phyloP scores from a whole-genome alignment of 306 rosid genomes.

The Comarum palustre region DNA sequence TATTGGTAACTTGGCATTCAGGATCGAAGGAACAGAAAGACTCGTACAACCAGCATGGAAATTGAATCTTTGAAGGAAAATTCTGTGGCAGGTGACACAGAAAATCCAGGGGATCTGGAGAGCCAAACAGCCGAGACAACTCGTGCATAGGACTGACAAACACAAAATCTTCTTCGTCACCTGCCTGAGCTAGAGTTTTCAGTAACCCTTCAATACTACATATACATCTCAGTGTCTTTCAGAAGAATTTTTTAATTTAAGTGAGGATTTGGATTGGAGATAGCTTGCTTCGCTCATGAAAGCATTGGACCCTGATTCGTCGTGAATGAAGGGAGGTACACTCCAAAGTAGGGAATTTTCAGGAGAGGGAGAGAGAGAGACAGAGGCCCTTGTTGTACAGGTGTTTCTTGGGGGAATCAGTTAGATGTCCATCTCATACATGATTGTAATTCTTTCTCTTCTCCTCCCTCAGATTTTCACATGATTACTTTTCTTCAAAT shows the following conservation, averaged over 20 bases:
- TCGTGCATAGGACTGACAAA: conserved; percentile 51
- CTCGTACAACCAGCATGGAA: conserved; percentile 65
- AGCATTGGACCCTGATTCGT: conserved; percentile 21
- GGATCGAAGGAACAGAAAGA: conserved; percentile 87
- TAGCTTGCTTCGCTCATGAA: conserved; percentile 34
- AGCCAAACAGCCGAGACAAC: conserved; percentile 42
- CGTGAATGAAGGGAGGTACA: conserved; percentile 27
- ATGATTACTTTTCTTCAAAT: conserved; percentile 32
- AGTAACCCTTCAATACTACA: conserved; percentile 36
- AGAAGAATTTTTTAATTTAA: conserved; percentile 28
- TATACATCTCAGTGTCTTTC: conserved; percentile 35
- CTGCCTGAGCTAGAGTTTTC: conserved; percentile 21
- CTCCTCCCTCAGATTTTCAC: conserved; percentile 8
- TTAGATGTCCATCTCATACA: conserved; percentile 29
- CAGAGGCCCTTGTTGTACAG: conserved; percentile 47
- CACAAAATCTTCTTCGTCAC: conserved; percentile 29
- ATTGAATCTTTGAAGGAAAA: conserved; percentile 63
- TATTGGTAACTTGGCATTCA: conserved; percentile 31
- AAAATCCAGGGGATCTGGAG: conserved; percentile 37
- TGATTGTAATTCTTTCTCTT: conserved; percentile 28
- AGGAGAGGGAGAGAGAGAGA: conserved; percentile 17
- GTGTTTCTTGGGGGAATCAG: conserved; percentile 22
- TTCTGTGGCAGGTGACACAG: conserved; percentile 44
- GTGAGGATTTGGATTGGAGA: conserved; percentile 38
- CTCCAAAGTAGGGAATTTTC: conserved; percentile 26